Evolutionary conservation across 306 rosid genomes (phyloP).

Genomic region (Dalbergia cultrata): DNA sequence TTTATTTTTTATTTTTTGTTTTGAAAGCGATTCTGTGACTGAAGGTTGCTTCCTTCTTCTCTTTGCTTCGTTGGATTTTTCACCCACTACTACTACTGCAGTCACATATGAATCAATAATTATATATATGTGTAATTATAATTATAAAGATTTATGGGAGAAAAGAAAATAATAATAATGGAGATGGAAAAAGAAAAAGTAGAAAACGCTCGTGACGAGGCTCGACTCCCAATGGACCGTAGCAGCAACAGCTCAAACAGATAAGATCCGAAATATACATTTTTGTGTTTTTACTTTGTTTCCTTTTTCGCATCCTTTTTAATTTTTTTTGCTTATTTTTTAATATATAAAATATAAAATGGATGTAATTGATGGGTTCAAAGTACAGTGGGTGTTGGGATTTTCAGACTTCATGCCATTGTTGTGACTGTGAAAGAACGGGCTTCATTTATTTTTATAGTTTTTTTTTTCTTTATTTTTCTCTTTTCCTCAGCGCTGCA

Average conservation of each 20-base stretch:
- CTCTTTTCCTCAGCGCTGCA: neutral
- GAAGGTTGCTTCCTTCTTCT: neutral
- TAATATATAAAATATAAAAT: neutral
- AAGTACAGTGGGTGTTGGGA: neutral
- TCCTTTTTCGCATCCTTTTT: neutral
- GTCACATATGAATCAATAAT: neutral
- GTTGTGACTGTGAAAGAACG: neutral
- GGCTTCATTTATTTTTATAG: constrained; percentile 14
- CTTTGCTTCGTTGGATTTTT: neutral
- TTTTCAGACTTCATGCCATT: neutral
- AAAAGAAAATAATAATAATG: neutral
- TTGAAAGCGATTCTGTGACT: constrained; percentile 1
- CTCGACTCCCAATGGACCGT: constrained; percentile 60
- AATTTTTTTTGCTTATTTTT: neutral
- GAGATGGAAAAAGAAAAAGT: neutral
- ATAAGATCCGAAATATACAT: constrained; percentile 51
- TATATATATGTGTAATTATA: neutral
- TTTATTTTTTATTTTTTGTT: constrained; percentile 24
- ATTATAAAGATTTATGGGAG: neutral
- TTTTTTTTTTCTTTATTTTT: too few relatives aligned
- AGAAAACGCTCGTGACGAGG: constrained; percentile 56
- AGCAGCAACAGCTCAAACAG: constrained; percentile 49
- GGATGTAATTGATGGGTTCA: too few relatives aligned
- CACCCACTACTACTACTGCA: constrained; percentile 7
- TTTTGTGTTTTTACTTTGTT: constrained; percentile 26